Base-by-base conservation (phyloP, 2,329 filamentous ascomycete species). In the Tolypocladium sp. region DNA sequence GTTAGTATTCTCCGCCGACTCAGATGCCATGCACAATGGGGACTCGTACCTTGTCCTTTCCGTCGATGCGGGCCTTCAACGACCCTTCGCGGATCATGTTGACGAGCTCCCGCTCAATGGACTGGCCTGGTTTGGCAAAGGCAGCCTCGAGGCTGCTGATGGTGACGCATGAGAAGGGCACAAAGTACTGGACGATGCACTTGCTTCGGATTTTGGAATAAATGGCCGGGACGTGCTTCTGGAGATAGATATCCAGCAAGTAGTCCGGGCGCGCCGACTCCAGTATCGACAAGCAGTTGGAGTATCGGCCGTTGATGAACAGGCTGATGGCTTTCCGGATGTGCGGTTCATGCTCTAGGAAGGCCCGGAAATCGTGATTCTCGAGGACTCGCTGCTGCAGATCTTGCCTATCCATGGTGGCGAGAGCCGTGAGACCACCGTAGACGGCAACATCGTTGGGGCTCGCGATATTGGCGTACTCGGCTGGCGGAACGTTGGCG, bases 371-470 rank as follows among this genome's bases (percentile, higher is more conserved):
- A 13, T 81, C 79, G 40, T 78, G 77, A 69, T 91, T 96, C 42
- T 94, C 90, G 0, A 99, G 82, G 2, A 97, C 91, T 8, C 80
- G 79, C 7, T 75, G 77, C 71, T 94, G 89, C 27, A 99, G 79
- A 62, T 91, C 86, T 9, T 80, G 78, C 55, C 94, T 85, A 61
- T 90, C 83, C 89, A 97, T 95, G 2, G 91, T 92, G 33, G 93
- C 93, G 30, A 99, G 82, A 7, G 94, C 91, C 64, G 93, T 88
- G 30, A 99, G 83, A 6, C 91, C 92, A 55, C 93, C 94, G 66
- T 97, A 99, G 10, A 94, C 83, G 25, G 94, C 93, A 27, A 99
- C 79, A 67, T 99, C 94, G 69, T 97, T 97, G 8, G 87, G 82
- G 35, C 86, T 92, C 53, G 91, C 80, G 33, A 96, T 81, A 57